Conservation (phyloP, 805 yeast species). For the Suhomyces faveliae region DNA sequence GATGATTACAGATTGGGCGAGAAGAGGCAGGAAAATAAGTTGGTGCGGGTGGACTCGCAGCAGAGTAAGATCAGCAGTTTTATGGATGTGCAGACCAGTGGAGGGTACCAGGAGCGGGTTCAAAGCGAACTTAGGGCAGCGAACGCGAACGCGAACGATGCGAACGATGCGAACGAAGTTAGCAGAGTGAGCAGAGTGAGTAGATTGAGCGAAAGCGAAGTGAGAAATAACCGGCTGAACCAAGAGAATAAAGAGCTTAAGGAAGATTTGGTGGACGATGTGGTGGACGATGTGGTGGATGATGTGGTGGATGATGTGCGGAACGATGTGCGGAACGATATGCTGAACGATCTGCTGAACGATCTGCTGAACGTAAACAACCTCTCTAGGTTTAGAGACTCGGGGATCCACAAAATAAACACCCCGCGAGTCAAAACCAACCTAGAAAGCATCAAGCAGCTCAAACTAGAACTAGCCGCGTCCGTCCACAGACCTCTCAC, state of each 20-base stretch:
- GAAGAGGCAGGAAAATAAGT: conserved; percentile 57
- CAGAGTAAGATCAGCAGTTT: conserved; percentile 44
- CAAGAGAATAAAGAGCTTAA: background rate
- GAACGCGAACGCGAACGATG: no score
- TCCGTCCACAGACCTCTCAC: conserved; percentile 56
- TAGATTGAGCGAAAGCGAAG: background rate
- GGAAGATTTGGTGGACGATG: background rate
- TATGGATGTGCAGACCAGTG: background rate
- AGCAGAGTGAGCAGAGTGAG: background rate
- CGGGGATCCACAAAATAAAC: background rate
- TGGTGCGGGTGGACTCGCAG: conserved; percentile 68
- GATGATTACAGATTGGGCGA: conserved; percentile 9
- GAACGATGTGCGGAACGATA: no score
- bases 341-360: no score
- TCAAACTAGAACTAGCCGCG: conserved; percentile 51
- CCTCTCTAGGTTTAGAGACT: background rate
- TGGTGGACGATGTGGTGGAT: no score
- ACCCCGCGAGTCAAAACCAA: conserved; percentile 38
- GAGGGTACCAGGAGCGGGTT: background rate
- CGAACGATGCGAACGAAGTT: no score
- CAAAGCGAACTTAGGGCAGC: background rate
- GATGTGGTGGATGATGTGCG: no score
- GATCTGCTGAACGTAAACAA: no score
- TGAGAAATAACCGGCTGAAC: background rate
- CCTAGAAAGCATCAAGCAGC: conserved; percentile 56